A percentile compares a stretch with the other conserved stretches of the same genome.
These are phyloP conservation scores for Rehmannia glutinosa DNA, from an alignment of 257 asterid genomes.

Conservation along the genomic window DNA sequence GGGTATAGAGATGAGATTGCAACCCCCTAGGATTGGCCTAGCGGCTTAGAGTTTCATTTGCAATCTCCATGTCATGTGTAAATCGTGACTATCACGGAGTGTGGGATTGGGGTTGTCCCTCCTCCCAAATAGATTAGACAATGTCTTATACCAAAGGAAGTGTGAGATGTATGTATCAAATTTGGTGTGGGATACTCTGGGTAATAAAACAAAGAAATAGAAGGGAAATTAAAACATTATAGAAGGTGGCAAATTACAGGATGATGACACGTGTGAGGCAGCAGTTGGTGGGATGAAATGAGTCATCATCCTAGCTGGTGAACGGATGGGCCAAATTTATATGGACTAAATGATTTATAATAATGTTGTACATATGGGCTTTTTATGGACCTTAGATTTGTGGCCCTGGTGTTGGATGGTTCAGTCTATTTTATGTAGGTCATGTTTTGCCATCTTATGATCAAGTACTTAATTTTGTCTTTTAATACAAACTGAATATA, in stretches of 20 bases:
- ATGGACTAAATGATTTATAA: background rate
- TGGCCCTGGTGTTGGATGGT: background rate
- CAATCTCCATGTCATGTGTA: no score
- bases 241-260: no score
- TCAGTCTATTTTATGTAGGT: background rate
- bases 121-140: no score
- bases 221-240: background rate
- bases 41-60: no score
- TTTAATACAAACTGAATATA: background rate
- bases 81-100: no score
- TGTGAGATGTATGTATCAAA: background rate
- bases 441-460: conserved; percentile 4
- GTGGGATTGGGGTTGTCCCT: no score
- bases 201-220: no score
- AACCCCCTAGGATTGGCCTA: no score
- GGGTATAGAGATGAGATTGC: no score
- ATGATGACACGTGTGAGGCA: background rate
- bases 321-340: background rate
- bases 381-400: background rate
- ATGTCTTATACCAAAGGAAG: no score
- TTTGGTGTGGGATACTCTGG: background rate
- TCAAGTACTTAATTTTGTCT: no score
- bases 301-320: background rate
- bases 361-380: background rate
- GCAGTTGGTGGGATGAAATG: background rate